Evolutionary conservation across 2,329 filamentous ascomycete species (phyloP).

Genomic region (Nemania sp.): DNA sequence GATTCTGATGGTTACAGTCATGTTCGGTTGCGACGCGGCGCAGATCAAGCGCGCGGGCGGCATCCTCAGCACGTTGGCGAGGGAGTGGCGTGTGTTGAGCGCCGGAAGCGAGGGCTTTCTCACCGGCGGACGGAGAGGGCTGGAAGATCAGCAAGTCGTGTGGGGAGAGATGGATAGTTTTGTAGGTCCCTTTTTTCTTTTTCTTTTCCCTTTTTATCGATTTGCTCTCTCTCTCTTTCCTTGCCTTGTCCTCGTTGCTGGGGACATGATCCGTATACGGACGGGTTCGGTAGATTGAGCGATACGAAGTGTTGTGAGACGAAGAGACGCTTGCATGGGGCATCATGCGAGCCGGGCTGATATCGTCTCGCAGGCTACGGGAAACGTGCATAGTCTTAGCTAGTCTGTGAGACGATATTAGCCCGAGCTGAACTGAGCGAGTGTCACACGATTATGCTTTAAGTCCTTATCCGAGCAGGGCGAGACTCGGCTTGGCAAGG

Average conservation of each 20-base stretch:
- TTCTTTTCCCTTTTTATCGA: background rate
- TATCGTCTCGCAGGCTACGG: constrained; percentile 9
- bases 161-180: constrained; percentile 75
- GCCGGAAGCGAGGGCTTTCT: constrained; percentile 39
- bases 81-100: constrained; percentile 64
- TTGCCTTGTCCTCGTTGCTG: background rate
- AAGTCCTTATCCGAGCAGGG: background rate
- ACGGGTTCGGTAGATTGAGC: background rate
- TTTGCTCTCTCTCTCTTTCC: background rate
- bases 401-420: constrained; percentile 3
- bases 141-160: constrained; percentile 35
- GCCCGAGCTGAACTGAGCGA: background rate
- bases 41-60: constrained; percentile 63
- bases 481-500: background rate
- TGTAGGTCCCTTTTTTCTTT: constrained; percentile 35
- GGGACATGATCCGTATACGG: background rate
- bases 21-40: constrained; percentile 66
- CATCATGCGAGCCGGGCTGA: background rate
- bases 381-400: background rate
- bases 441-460: too few species aligned
- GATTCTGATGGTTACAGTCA: too few species aligned
- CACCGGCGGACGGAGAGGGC: constrained; percentile 27
- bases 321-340: too few species aligned
- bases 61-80: constrained; percentile 63
- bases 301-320: background rate